Evolutionary conservation across 2,329 filamentous ascomycete species (phyloP), one percentile per base, ranked within the genome.

Genomic region (Purpureocillium lavendulum): DNA sequence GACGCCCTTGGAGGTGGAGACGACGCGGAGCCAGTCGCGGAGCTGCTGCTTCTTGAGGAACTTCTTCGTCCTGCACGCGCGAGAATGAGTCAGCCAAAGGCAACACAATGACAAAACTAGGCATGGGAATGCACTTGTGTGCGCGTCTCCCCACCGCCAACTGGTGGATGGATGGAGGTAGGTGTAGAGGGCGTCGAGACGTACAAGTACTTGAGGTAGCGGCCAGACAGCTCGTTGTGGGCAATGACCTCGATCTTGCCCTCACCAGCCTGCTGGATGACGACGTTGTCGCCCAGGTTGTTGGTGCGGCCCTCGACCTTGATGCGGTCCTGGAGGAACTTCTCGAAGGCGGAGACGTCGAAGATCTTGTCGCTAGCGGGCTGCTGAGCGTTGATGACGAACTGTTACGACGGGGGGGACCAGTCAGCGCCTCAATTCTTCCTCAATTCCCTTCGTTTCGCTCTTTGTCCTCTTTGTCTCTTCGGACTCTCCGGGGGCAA

Each of bases 21-120:
- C 92, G 59, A 98, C 90, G 62, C 92, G 89, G 65, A 98, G 86
- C 92, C 92, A 98, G 80, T 98, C 92, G 75, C 92, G 87, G 67
- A 98, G 87, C 82, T 97, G 90, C 80, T 96, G 87, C 87, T 98
- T 98, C 88, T 98, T 98, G 72, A 98, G 84, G 84, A 95, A 98
- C 82, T 98, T 98, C 87, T 98, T 98, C 70, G 92, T 98, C 68
- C 87, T 94, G 46, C 14, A 31, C 16, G 7, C 29, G n/a, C 5
- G 12, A 12, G 12, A 6, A 4, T 13, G 11, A 30, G 29, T 26
- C 12, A 2, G 21, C 35, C n/a, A n/a, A n/a, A n/a, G n/a, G n/a
- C n/a, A n/a, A n/a, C n/a, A n/a, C n/a, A n/a, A n/a, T n/a, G n/a
- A n/a, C n/a, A n/a, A n/a, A n/a, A n/a, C n/a, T n/a, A n/a, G n/a